Conservation (phyloP, 768 basidiomycete species). For the Neoboletus subvelutipes region DNA sequence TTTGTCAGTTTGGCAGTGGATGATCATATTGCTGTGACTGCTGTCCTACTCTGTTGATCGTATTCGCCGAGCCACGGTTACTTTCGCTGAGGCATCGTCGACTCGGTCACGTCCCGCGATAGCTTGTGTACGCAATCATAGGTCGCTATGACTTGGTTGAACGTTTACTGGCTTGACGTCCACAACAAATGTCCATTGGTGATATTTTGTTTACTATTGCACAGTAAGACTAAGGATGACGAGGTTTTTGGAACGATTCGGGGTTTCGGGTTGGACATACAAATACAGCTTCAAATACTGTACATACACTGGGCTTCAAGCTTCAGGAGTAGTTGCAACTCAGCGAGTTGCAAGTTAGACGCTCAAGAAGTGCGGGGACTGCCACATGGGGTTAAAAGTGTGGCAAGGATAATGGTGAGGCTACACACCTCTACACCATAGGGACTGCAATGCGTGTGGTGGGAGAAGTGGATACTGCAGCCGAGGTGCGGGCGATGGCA, state of each 20-base stretch:
- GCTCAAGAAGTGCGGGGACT: neutral
- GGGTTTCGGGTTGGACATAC: constrained; percentile 7
- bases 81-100: neutral
- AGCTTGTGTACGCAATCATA: neutral
- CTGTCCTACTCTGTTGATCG: too few species aligned
- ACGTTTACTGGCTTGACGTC: neutral
- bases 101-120: neutral
- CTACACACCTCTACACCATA: constrained; percentile 22
- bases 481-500: constrained; percentile 81
- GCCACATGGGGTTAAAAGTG: neutral
- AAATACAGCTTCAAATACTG: constrained; percentile 19
- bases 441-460: constrained; percentile 17
- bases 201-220: constrained; percentile 6
- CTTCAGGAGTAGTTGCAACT: neutral
- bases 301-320: constrained; percentile 8
- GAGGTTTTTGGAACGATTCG: neutral
- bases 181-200: neutral
- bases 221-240: constrained; percentile 4
- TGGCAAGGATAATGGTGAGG: neutral
- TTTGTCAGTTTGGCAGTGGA: too few species aligned
- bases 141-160: too few species aligned
- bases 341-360: neutral
- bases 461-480: constrained; percentile 61
- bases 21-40: neutral
- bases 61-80: neutral